These are phyloP conservation scores for Diutina rugosa DNA, from an alignment of 1,139 yeast species.

Conservation along the genomic window DNA sequence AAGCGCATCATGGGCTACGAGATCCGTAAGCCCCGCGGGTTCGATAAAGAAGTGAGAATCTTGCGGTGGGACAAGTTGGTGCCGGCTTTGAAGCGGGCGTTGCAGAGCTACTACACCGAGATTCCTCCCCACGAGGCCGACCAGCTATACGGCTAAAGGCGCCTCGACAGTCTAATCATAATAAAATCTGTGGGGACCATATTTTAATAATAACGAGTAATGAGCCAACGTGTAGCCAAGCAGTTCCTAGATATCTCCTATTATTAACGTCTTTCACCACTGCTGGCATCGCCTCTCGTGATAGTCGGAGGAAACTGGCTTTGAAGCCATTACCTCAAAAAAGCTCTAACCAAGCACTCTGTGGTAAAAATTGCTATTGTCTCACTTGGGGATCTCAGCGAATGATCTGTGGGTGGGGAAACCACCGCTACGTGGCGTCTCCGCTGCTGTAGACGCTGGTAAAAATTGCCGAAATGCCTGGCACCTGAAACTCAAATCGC, in stretches of 20 bases:
- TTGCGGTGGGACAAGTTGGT: slow-evolving; percentile 47
- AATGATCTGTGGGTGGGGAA: no score
- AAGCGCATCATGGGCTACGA: slow-evolving; percentile 56
- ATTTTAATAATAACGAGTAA: neutral
- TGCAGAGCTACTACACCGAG: slow-evolving; percentile 52
- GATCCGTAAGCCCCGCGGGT: slow-evolving; percentile 50
- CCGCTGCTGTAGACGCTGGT: no score
- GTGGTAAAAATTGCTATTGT: no score
- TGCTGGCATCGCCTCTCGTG: no score
- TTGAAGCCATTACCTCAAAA: no score
- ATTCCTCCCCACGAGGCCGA: slow-evolving; percentile 15
- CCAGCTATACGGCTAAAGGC: neutral
- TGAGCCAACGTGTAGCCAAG: neutral
- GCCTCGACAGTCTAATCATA: neutral
- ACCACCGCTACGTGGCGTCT: no score
- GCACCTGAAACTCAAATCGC: no score
- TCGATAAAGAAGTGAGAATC: slow-evolving; percentile 54
- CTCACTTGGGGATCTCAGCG: no score
- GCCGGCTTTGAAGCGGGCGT: slow-evolving; percentile 48
- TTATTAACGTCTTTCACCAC: no score
- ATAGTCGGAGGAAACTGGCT: no score
- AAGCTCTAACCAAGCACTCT: no score
- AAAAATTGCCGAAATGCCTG: no score
- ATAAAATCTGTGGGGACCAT: neutral
- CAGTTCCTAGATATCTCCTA: neutral